Evolutionary conservation across 768 basidiomycete species (phyloP).

Genomic region (Gloeostereum incarnatum): DNA sequence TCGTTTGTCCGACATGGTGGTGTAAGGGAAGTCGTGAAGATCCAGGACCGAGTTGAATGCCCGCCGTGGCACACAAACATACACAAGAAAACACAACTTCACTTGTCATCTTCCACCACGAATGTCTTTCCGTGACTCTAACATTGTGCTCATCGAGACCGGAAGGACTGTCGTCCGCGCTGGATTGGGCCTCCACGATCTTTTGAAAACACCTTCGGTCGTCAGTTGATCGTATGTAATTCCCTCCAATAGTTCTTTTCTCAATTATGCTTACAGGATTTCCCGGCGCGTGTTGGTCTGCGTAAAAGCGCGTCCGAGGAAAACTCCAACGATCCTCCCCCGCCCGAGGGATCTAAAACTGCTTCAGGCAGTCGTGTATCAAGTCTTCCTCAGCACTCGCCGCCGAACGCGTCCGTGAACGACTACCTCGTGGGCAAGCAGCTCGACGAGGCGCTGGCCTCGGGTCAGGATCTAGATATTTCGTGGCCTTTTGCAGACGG

Average conservation of each 20-base stretch:
- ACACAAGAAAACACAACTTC: too few relatives aligned
- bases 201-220: conserved; percentile 65
- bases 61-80: too few relatives aligned
- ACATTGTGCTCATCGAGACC: conserved; percentile 75
- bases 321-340: conserved; percentile 14
- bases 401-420: conserved; percentile 43
- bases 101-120: too few relatives aligned
- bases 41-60: too few relatives aligned
- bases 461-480: conserved; percentile 62
- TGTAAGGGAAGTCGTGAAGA: too few relatives aligned
- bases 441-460: conserved; percentile 71
- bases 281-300: conserved; percentile 74
- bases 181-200: conserved; percentile 72
- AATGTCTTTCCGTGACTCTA: conserved; percentile 78
- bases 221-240: too few relatives aligned
- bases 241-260: conserved; percentile 4
- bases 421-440: conserved; percentile 79
- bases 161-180: conserved; percentile 62
- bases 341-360: conserved; percentile 12
- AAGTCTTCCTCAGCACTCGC: conserved; percentile 31
- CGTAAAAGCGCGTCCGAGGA: conserved; percentile 35
- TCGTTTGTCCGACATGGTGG: conserved; percentile 36
- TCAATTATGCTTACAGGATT: conserved; percentile 40
- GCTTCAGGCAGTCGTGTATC: conserved; percentile 41
- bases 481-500: conserved; percentile 81